A percentile compares a stretch with the other conserved stretches of the same genome.
Evolutionary conservation across 805 yeast genomes (phyloP).

Genomic region (Diddensiella transvaalensis): DNA sequence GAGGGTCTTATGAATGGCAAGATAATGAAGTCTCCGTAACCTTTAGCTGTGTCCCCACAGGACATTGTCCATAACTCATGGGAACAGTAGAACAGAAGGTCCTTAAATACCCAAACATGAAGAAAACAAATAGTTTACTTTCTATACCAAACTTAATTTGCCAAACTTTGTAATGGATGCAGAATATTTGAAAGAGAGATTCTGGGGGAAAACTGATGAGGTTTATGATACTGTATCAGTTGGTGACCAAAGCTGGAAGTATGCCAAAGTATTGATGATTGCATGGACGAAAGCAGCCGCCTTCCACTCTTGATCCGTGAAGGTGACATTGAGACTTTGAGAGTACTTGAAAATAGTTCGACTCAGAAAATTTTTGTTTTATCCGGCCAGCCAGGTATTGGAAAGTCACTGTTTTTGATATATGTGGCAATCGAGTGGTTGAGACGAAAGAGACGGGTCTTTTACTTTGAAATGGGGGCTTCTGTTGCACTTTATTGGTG

Average conservation of each 20-base stretch:
- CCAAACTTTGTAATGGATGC: neutral
- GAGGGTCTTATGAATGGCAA: too few species aligned
- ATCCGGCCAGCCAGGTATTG: constrained; percentile 1
- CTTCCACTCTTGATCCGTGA: neutral
- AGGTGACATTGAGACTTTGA: neutral
- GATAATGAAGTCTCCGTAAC: too few species aligned
- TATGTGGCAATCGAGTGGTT: neutral
- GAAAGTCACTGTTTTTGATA: neutral
- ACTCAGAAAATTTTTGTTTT: neutral
- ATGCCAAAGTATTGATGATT: neutral
- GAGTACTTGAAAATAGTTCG: neutral
- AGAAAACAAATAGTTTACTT: too few species aligned
- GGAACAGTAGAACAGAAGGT: too few species aligned
- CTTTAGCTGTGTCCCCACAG: too few species aligned
- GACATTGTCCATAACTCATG: too few species aligned
- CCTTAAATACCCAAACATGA: too few species aligned
- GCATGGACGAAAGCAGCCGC: neutral
- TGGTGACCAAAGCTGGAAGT: neutral
- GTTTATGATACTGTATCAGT: neutral
- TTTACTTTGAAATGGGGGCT: neutral
- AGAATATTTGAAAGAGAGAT: neutral
- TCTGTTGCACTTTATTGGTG: neutral
- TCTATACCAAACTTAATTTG: too few species aligned
- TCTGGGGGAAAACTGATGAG: neutral
- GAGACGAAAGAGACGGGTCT: neutral